Base-by-base conservation (phyloP, 1,139 yeast genomes). In the Blastobotrys arbuscula region DNA sequence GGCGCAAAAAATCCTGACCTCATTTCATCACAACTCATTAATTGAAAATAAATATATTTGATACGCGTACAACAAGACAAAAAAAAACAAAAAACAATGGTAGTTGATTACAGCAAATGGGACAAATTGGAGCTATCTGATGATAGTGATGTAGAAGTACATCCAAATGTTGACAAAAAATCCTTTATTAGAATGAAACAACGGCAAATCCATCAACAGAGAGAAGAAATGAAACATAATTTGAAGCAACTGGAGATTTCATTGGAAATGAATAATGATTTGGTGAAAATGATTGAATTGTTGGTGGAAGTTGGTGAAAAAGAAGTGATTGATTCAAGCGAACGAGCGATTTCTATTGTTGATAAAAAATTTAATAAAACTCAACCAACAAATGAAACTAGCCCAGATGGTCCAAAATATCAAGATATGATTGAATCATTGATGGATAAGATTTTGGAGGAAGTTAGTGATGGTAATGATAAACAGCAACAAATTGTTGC, bases 141-240 rank as follows among this genome's bases (percentile, higher is more conserved):
- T 64, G 99, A 92, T 66, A 87, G 96, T 6, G 97, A 92, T 63
- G 75, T 90, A 44, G 98, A 92, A 63, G 98, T 90, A 9, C 99
- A 94, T 66, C 99, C 98, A 52, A 94, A 94, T 63, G 98, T 94
- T 31, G 99, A 94, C 68, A 94, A 94, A 66, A 74, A 73, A 45
- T 89, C 97, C 1, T 90, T 94, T 60, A 87, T 94, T 60, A 80
- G 82, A 54, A 92, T 97, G 98, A 92, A 89, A 65, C 99, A 94
- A 69, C 84, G 96, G 62, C 96, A 90, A 60, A 92, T 94, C 56
- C 98, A 92, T 65, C 97, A 90, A 64, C 84, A 90, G 68, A 81
- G 99, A 53, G 79, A 76, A 42, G 87, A 86, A 64, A 72, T 95
- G 64, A 85, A 86, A 62, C 71, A 71, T 39, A 92, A 90, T 59